Evolutionary conservation across 2,329 filamentous ascomycete genomes (phyloP).

Genomic region (Xylariales sp.): DNA sequence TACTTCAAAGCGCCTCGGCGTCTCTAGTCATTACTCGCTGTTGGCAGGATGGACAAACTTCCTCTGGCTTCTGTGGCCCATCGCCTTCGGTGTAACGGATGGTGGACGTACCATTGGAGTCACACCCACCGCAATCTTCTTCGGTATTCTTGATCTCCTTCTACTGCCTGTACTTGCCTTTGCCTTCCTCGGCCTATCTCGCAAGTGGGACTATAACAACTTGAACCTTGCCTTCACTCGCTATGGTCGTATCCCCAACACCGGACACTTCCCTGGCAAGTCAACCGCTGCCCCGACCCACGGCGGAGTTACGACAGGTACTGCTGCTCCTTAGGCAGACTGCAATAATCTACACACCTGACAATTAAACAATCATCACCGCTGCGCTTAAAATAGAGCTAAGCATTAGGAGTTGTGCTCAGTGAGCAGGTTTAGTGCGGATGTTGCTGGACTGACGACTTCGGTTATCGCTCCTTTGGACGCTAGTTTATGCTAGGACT

Average conservation of each 20-base stretch:
- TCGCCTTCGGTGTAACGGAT: slow-evolving; percentile 48
- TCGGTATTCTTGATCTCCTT: slow-evolving; percentile 48
- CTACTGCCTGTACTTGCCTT: slow-evolving; percentile 39
- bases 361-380: too few relatives aligned
- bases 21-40: slow-evolving; percentile 38
- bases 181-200: slow-evolving; percentile 38
- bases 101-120: slow-evolving; percentile 47
- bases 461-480: too few relatives aligned
- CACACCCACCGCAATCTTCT: slow-evolving; percentile 44
- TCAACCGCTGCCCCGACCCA: slow-evolving; percentile 15
- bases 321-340: not conserved
- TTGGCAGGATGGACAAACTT: slow-evolving; percentile 45
- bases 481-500: too few relatives aligned
- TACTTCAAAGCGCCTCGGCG: slow-evolving; percentile 35
- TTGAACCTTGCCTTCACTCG: slow-evolving; percentile 48
- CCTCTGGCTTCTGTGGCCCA: slow-evolving; percentile 50
- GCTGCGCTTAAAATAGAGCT: too few relatives aligned
- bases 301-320: not conserved
- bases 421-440: too few relatives aligned
- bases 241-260: slow-evolving; percentile 43
- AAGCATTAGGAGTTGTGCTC: too few relatives aligned
- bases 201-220: slow-evolving; percentile 46
- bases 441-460: too few relatives aligned
- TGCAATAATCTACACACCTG: too few relatives aligned
- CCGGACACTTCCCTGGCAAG: slow-evolving; percentile 45